phyloP scores from a whole-genome alignment of 306 rosid genomes.

The Benincasa hispida region DNA sequence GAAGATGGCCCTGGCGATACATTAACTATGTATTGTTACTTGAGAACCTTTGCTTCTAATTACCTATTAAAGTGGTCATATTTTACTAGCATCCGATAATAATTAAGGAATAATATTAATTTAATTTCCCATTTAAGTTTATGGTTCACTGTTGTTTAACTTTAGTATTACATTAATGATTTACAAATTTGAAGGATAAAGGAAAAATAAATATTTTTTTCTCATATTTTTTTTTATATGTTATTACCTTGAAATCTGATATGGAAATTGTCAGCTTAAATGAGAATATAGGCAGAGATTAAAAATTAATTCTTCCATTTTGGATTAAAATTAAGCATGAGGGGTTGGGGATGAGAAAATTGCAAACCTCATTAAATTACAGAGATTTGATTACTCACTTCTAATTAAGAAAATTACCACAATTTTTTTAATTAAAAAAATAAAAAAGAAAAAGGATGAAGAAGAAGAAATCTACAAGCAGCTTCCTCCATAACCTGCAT shows the following conservation, averaged over 20 bases:
- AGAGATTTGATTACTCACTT: conserved; percentile 1
- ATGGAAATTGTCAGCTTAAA: background rate
- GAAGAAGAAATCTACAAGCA: conserved; percentile 32
- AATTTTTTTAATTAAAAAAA: background rate
- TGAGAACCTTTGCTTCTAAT: no score
- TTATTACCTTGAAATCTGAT: background rate
- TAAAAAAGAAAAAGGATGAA: no score
- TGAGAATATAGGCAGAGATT: background rate
- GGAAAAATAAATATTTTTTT: no score
- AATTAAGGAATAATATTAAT: no score
- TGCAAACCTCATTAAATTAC: conserved; percentile 14
- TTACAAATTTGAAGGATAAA: no score
- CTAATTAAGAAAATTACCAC: background rate
- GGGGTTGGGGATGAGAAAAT: background rate
- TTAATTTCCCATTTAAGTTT: no score
- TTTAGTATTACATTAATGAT: no score
- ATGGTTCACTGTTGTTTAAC: no score
- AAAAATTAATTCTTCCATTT: background rate
- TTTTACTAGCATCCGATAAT: no score
- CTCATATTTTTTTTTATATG: background rate
- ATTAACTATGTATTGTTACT: no score
- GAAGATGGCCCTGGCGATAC: no score
- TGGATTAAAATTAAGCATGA: background rate
- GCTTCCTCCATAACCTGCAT: conserved; percentile 93
- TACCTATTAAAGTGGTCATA: no score